These are phyloP conservation scores for Hypoxylon sp. DNA, from an alignment of 2,329 filamentous ascomycete genomes.

Conservation along the genomic window DNA sequence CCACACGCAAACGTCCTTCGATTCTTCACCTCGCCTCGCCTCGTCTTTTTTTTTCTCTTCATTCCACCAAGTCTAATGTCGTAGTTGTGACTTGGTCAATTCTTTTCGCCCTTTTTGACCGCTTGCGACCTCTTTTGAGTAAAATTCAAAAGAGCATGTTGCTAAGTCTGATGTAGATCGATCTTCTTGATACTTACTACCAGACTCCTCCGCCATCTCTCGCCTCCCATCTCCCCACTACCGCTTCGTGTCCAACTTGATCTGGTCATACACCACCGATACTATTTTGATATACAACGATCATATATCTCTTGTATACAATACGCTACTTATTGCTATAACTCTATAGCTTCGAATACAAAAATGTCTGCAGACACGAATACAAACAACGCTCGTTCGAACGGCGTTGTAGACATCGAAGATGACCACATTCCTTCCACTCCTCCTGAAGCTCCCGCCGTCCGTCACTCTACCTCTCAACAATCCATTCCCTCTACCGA, in stretches of 20 bases:
- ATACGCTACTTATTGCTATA: not conserved
- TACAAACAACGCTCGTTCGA: slow-evolving; percentile 46
- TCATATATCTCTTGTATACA: not conserved
- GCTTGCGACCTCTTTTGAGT: slow-evolving; percentile 19
- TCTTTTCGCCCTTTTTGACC: slow-evolving; percentile 1
- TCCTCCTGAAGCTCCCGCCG: slow-evolving; percentile 34
- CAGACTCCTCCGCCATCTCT: too few relatives aligned
- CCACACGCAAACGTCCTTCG: slow-evolving; percentile 24
- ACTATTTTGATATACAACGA: not conserved
- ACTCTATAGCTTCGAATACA: slow-evolving; percentile 6
- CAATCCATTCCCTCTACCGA: slow-evolving; percentile 67
- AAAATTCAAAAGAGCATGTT: slow-evolving; percentile 18
- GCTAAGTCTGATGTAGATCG: slow-evolving; percentile 8
- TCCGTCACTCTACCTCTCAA: slow-evolving; percentile 53
- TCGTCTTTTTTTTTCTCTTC: slow-evolving; percentile 3
- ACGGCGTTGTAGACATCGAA: slow-evolving; percentile 38
- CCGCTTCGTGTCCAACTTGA: slow-evolving; percentile 13
- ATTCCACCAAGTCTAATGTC: slow-evolving; percentile 18
- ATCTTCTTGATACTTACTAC: slow-evolving; percentile 3
- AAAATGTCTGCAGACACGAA: slow-evolving; percentile 51
- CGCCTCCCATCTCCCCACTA: slow-evolving; percentile 3
- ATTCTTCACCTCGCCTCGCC: slow-evolving; percentile 1
- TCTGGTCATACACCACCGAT: slow-evolving; percentile 1
- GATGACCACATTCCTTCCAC: slow-evolving; percentile 42
- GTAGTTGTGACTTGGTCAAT: not conserved